Percentiles rank a stretch among this genome's conserved stretches.
These are phyloP conservation scores for Euphorbia celastroides DNA, from an alignment of 441 rosid species.

Conservation along the genomic window DNA sequence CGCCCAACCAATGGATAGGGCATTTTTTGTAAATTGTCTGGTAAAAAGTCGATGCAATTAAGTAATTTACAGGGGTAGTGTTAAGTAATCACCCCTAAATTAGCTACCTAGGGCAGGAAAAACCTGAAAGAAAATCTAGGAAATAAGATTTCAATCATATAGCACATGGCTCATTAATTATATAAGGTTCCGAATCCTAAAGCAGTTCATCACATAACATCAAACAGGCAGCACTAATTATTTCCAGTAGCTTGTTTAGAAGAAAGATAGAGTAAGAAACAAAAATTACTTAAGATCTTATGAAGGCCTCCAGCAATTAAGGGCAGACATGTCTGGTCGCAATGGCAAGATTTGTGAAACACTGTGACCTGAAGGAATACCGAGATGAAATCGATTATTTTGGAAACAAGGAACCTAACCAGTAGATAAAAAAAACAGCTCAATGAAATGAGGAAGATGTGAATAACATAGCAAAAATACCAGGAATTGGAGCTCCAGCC, in stretches of 20 bases:
- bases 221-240: neutral
- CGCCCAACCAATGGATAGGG: too few species aligned
- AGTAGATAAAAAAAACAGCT: too few species aligned
- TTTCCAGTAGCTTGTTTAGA: neutral
- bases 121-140: neutral
- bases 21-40: too few species aligned
- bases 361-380: constrained; percentile 57
- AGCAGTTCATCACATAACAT: neutral
- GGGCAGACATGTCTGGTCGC: constrained; percentile 73
- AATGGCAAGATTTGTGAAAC: constrained; percentile 70
- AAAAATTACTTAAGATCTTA: constrained; percentile 42
- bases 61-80: too few species aligned
- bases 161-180: neutral
- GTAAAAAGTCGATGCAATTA: too few species aligned
- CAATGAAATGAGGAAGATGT: too few species aligned
- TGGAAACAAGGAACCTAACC: too few species aligned
- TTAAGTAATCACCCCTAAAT: too few species aligned
- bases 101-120: neutral
- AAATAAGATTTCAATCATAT: neutral
- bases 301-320: constrained; percentile 92
- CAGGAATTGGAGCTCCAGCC: too few species aligned
- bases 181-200: neutral
- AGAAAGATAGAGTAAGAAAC: constrained; percentile 3
- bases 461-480: too few species aligned
- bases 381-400: constrained; percentile 21